Base-by-base conservation (phyloP, 179 eudicot genomes). In the Nepenthes alata region DNA sequence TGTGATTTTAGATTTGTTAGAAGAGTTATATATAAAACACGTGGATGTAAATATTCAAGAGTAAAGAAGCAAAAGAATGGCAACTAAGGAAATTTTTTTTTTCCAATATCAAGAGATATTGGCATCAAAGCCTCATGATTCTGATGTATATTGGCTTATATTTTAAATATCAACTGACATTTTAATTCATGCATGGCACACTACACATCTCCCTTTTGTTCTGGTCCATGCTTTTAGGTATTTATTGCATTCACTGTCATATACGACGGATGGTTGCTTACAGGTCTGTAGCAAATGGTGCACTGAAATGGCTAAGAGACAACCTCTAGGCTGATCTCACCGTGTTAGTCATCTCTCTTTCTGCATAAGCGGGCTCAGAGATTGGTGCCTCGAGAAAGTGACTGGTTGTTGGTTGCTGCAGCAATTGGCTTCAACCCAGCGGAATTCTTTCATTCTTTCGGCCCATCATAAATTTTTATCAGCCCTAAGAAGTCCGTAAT, bases 281-380 rank as follows among this genome's bases (percentile, higher is more conserved):
- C 89, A 91, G 96, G 84, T 76, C 89, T 71, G 81, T 77, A 59
- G 95, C 80, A 59, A 86, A 82, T 75, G 91, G 97, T 59, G 91
- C 82, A 37, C 62, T 82, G 56, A 91, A 84, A 60, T 91, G 98
- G 98, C 75, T 86, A 59, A 83, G 71, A 72, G 89, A 78, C 77
- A 86, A 84, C 71, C 68, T 83, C 53, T 88, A 80, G 76, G 55
- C 61, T 16, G 53, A 51, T 53, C 16, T 57, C 38, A 35, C 45
- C 47, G 3, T 53, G 37, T 62, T 57, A 38, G 57, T 37, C 38
- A 5, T n/a, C 52, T 10, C 0, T 35, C 35, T 51, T 37, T 58
- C 3, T 37, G 51, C 37, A 47, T 25, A 25, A 25, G 25, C 25
- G 48, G 57, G 62, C 70, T 53, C 38, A 6, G 49, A 58, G 41